Percentiles rank a stretch among this genome's conserved stretches.
phyloP scores from a whole-genome alignment of 805 yeast genomes.

The Isabelozyma gotoi region DNA sequence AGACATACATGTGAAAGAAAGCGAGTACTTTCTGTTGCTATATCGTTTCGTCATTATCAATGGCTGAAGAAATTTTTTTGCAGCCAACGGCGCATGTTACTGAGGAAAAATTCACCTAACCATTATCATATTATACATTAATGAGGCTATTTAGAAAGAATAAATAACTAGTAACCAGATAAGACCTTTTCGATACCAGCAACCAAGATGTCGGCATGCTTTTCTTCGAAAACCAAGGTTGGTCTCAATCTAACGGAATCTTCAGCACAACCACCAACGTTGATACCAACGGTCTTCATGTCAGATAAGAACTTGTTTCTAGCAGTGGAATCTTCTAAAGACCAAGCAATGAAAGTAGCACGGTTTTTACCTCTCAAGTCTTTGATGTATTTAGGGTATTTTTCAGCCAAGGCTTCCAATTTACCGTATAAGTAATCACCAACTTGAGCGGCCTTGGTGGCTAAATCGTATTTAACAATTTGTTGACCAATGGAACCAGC shows the following conservation, averaged over 20 bases:
- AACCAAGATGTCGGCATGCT: constrained; percentile 72
- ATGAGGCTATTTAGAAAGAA: no score
- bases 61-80: no score
- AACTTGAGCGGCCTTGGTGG: constrained; percentile 53
- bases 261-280: constrained; percentile 85
- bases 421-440: constrained; percentile 66
- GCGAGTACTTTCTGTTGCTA: no score
- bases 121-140: no score
- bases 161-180: constrained; percentile 28
- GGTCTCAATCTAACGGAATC: constrained; percentile 81
- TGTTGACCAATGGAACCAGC: constrained; percentile 74
- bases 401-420: constrained; percentile 50
- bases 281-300: constrained; percentile 66
- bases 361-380: constrained; percentile 72
- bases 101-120: no score
- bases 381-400: constrained; percentile 52
- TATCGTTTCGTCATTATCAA: no score
- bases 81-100: no score
- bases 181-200: constrained; percentile 38
- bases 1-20: no score
- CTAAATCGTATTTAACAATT: constrained; percentile 58
- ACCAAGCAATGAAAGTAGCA: constrained; percentile 86
- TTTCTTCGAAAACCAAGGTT: constrained; percentile 71
- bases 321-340: constrained; percentile 49
- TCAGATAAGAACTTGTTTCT: constrained; percentile 63